Evolutionary conservation across 164 flowering plant species (phyloP), one percentile per base, ranked within the genome.

Genomic region (Magnolia kwangsiensis): DNA sequence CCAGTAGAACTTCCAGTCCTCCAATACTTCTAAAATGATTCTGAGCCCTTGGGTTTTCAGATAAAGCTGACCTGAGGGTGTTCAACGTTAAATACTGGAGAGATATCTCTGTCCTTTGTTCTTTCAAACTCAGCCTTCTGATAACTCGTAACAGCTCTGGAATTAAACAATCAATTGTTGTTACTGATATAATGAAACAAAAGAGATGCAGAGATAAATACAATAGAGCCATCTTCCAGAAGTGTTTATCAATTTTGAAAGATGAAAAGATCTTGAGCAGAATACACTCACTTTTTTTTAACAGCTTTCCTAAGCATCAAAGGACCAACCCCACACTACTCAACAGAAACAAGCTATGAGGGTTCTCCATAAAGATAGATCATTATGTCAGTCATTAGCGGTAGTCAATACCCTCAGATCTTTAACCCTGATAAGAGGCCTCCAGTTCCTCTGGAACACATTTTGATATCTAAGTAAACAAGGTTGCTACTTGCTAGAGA

Each of bases 1-100:
- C 99, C 87, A 94, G 83, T 65, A 96, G 83, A 85, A 94, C 99
- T 83, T 96, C 99, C 76, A 94, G 93, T 72, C 99, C 98, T 50
- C 99, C 99, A 84, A 94, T 91, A 77, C 99, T 94, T 86, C 94
- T 91, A 81, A 96, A 96, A 90, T 91, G 99, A 83, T 91, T 96
- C 83, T 96, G 99, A 79, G 92, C 95, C 67, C 98, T 87, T 61
- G 91, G 85, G 82, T 96, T 96, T 73, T 88, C 92, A 77, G 83
- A 82, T 83, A 96, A 82, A 50, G 94, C 89, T 67, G 87, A 87
- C 69, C 67, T 83, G 23, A 96, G 92, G 73, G 94, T 84, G 76
- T 87, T 85, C 78, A 96, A 82, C 74, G 91, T 89, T 80, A 89
- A 81, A 83, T 82, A 84, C 72, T 90, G 97, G 78, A 96, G 93